Evolutionary conservation across 2,329 filamentous ascomycete genomes (phyloP).

Genomic region (Coccinonectria pachysandricola): DNA sequence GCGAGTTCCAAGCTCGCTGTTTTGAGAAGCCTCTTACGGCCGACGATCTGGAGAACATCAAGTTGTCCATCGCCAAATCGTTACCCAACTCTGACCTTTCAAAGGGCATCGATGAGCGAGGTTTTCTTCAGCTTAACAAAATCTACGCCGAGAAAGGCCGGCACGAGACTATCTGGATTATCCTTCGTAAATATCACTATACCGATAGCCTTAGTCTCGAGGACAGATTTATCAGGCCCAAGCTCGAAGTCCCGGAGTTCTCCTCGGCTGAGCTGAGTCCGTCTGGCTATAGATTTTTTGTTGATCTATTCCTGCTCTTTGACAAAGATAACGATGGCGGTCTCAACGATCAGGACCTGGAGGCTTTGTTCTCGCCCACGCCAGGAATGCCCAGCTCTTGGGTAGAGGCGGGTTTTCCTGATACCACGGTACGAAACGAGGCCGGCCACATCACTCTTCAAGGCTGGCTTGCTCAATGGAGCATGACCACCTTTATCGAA

Average conservation of each 20-base stretch:
- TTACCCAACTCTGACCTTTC: conserved; percentile 52
- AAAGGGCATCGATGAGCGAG: conserved; percentile 67
- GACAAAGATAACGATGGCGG: conserved; percentile 98
- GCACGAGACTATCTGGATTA: conserved; percentile 98
- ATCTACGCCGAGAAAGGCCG: conserved; percentile 95
- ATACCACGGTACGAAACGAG: conserved; percentile 89
- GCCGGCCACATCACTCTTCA: conserved; percentile 91
- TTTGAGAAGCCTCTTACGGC: conserved; percentile 78
- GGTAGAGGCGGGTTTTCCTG: conserved; percentile 82
- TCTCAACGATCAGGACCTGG: conserved; percentile 74
- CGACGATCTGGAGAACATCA: conserved; percentile 84
- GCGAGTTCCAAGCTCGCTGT: conserved; percentile 81
- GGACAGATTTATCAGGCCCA: conserved; percentile 83
- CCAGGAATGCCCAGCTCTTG: conserved; percentile 81
- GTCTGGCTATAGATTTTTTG: conserved; percentile 91
- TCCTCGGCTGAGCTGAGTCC: conserved; percentile 91
- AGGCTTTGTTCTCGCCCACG: conserved; percentile 82
- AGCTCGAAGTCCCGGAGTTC: conserved; percentile 86
- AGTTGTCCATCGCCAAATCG: conserved; percentile 66
- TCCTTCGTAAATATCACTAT: conserved; percentile 88
- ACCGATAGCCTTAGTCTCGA: conserved; percentile 89
- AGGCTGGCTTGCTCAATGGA: conserved; percentile 98
- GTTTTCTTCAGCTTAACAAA: conserved; percentile 86
- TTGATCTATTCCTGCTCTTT: conserved; percentile 88
- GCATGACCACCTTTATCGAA: conserved; percentile 96